These are phyloP conservation scores for Talaromyces ruber DNA, from an alignment of 495 filamentous ascomycete genomes.

Conservation along the genomic window DNA sequence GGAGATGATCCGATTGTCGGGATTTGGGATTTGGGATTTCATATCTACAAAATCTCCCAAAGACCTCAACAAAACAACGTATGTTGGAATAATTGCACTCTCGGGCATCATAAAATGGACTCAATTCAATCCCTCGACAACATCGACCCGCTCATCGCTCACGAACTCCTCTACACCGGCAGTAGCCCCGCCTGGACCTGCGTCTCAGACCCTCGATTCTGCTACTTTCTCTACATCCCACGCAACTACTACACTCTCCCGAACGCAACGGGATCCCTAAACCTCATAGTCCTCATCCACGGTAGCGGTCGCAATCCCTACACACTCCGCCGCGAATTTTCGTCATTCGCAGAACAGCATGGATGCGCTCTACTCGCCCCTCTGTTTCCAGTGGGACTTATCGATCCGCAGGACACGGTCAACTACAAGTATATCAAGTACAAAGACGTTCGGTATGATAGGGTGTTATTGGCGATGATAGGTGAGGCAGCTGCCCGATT, in stretches of 20 bases:
- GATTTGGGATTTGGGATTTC: no score
- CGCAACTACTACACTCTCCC: not conserved
- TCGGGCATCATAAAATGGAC: no score
- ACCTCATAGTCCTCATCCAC: not conserved
- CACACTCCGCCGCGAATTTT: not conserved
- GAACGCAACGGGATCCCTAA: not conserved
- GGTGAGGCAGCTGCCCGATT: not conserved
- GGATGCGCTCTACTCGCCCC: not conserved
- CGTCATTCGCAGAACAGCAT: not conserved
- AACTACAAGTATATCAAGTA: not conserved
- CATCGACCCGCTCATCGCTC: not conserved
- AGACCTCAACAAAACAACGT: no score
- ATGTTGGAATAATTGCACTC: no score
- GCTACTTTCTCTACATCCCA: constrained; percentile 1
- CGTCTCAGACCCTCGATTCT: not conserved
- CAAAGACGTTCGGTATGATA: not conserved
- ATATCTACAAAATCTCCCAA: no score
- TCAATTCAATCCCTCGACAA: no score
- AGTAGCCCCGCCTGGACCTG: not conserved
- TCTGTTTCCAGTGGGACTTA: not conserved
- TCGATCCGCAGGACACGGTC: not conserved
- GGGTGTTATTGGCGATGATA: not conserved
- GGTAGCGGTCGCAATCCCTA: not conserved
- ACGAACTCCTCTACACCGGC: not conserved
- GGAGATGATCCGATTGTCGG: no score